Evolutionary conservation across 176 grass and related monocot species (phyloP), one percentile per base, ranked within the genome.

Genomic region (Lolium rigidum): DNA sequence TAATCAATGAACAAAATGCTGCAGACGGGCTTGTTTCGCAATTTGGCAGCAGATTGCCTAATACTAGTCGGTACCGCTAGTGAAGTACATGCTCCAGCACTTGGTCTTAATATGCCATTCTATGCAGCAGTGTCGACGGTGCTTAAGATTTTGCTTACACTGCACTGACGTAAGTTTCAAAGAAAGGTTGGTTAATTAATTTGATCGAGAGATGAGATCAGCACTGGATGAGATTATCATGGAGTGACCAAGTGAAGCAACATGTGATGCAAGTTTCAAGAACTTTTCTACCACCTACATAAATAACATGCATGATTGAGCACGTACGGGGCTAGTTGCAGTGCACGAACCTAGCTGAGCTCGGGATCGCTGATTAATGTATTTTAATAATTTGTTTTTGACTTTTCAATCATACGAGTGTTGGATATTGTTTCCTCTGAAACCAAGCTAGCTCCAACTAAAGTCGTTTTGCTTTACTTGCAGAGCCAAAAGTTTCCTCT

Each of bases 191-290:
- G 41, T 56, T 43, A 43, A 43, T 43, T 43, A 43, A 43, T 43
- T 43, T 43, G 41, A 43, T 43, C 41, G 41, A 43, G 41, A 43
- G 41, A 43, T 43, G 41, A 43, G 41, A 43, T 43, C 41, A 43
- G 41, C 6, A 43, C 41, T 43, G 41, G 41, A 43, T 43, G 41
- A 43, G 41, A 43, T 43, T 43, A 43, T 43, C 41, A 43, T 43
- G 41, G 41, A 43, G 41, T 43, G 41, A 43, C 41, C 41, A 43
- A 43, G 41, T 43, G 41, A 43, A 43, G 41, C 41, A 43, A 43
- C 41, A 43, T 43, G 41, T 43, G 41, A 43, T 43, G 35, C 84
- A 83, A 83, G 88, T 87, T 83, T 86, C 80, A 50, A 87, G 64
- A 66, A 43, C 41, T 6, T 5, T 43, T 43, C 41, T 43, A 7